These are phyloP conservation scores for Meripilus lineatus DNA, from an alignment of 1,284 basidiomycete genomes.

Conservation along the genomic window DNA sequence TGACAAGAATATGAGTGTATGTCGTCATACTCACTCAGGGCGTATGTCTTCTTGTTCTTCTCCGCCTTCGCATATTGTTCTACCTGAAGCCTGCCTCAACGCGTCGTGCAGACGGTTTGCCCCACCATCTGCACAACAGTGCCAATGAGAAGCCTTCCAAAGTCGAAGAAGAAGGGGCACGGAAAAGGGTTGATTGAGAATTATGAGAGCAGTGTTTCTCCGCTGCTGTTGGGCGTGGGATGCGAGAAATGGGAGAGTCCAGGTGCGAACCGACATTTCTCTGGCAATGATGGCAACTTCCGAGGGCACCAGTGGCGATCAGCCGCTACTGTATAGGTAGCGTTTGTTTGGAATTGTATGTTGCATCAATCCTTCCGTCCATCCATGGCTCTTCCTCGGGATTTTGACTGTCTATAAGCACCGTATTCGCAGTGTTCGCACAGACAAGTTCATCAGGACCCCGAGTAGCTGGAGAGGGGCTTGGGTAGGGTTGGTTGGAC, in stretches of 20 bases:
- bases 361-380: neutral
- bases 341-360: neutral
- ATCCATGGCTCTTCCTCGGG: too few relatives aligned
- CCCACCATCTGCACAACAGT: constrained; percentile 89
- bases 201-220: constrained; percentile 57
- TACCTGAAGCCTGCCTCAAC: constrained; percentile 23
- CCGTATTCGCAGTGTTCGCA: too few relatives aligned
- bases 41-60: constrained; percentile 24
- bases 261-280: too few relatives aligned
- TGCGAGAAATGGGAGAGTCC: constrained; percentile 35
- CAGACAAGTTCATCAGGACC: too few relatives aligned
- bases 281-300: too few relatives aligned
- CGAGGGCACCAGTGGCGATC: too few relatives aligned
- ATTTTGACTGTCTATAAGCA: too few relatives aligned
- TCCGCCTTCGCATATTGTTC: constrained; percentile 14
- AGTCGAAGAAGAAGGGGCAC: constrained; percentile 55
- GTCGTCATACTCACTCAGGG: constrained; percentile 28
- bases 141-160: constrained; percentile 66
- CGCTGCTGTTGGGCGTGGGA: constrained; percentile 1
- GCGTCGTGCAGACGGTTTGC: constrained; percentile 83
- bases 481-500: too few relatives aligned
- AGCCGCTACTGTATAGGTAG: neutral
- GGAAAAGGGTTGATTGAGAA: constrained; percentile 87
- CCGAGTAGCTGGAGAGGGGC: too few relatives aligned
- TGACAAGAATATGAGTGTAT: too few relatives aligned